These are phyloP conservation scores for Boletus sp. DNA, from an alignment of 768 basidiomycete genomes.

Conservation along the genomic window DNA sequence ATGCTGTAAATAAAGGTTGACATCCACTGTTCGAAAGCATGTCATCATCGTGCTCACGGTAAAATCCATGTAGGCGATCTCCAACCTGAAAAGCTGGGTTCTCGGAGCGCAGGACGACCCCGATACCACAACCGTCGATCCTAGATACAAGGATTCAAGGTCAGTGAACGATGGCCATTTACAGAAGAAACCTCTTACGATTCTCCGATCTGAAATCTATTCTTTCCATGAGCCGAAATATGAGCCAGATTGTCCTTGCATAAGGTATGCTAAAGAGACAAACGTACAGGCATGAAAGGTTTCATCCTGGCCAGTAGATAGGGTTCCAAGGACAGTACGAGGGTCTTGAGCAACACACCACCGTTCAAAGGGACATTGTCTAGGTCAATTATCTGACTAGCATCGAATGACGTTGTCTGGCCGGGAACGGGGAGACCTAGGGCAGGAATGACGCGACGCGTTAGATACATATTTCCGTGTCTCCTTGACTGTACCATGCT, in stretches of 20 bases:
- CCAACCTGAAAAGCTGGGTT: constrained; percentile 9
- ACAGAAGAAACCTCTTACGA: background rate
- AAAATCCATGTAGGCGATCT: constrained; percentile 22
- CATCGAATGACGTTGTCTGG: constrained; percentile 46
- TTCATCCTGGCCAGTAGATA: constrained; percentile 42
- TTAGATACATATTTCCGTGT: background rate
- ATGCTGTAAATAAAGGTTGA: constrained; percentile 30
- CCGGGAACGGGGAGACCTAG: constrained; percentile 29
- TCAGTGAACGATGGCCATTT: background rate
- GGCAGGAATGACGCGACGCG: background rate
- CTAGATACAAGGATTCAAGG: background rate
- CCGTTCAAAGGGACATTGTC: constrained; percentile 45
- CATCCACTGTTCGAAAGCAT: background rate
- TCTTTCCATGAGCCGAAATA: constrained; percentile 10
- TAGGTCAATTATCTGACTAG: constrained; percentile 46
- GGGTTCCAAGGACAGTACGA: constrained; percentile 48
- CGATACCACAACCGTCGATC: constrained; percentile 37
- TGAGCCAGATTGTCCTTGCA: background rate
- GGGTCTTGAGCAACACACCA: constrained; percentile 49
- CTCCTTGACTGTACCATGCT: background rate
- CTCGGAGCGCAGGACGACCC: constrained; percentile 24
- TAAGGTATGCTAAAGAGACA: constrained; percentile 25
- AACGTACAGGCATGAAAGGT: constrained; percentile 32
- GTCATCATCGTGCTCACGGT: constrained; percentile 20
- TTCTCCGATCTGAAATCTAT: background rate